Percentiles rank a stretch among this genome's conserved stretches.
Evolutionary conservation across 1,139 yeast species (phyloP).

Genomic region (Debaryomyces sp.): DNA sequence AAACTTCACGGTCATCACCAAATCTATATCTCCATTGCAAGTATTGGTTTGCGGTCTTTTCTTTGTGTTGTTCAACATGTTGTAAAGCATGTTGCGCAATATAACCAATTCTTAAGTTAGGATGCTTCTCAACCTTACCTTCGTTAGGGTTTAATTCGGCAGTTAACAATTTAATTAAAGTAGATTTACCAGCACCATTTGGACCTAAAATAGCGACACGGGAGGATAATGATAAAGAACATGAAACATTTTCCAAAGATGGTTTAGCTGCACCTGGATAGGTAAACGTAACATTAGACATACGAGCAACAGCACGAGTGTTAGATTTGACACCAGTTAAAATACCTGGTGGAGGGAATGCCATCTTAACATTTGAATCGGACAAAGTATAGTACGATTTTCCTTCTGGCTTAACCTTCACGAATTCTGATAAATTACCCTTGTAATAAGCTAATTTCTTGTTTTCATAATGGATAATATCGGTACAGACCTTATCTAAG

Average conservation of each 20-base stretch:
- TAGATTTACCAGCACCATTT: slow-evolving; percentile 98
- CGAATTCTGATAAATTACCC: slow-evolving; percentile 94
- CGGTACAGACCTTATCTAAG: slow-evolving; percentile 94
- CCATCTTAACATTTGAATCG: slow-evolving; percentile 93
- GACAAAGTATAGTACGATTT: slow-evolving; percentile 95
- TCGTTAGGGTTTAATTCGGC: slow-evolving; percentile 85
- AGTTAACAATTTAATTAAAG: slow-evolving; percentile 87
- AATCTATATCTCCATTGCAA: slow-evolving; percentile 97
- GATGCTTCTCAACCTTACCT: slow-evolving; percentile 96
- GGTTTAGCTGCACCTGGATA: slow-evolving; percentile 92
- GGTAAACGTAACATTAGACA: slow-evolving; percentile 81
- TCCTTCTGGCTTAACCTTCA: slow-evolving; percentile 91
- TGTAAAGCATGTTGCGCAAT: slow-evolving; percentile 98
- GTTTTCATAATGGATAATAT: slow-evolving; percentile 94
- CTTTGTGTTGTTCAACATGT: slow-evolving; percentile 96
- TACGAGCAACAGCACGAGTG: slow-evolving; percentile 93
- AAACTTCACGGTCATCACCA: slow-evolving; percentile 97
- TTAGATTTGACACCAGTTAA: slow-evolving; percentile 93
- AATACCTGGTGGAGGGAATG: slow-evolving; percentile 98
- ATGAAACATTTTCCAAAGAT: slow-evolving; percentile 75
- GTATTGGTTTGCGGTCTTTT: slow-evolving; percentile 97
- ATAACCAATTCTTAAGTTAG: slow-evolving; percentile 96
- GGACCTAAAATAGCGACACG: slow-evolving; percentile 98
- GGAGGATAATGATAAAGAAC: slow-evolving; percentile 87
- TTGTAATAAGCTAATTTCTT: slow-evolving; percentile 93